Evolutionary conservation across 805 yeast genomes (phyloP), one percentile per base, ranked within the genome.

Genomic region (Danielia oregonensis): DNA sequence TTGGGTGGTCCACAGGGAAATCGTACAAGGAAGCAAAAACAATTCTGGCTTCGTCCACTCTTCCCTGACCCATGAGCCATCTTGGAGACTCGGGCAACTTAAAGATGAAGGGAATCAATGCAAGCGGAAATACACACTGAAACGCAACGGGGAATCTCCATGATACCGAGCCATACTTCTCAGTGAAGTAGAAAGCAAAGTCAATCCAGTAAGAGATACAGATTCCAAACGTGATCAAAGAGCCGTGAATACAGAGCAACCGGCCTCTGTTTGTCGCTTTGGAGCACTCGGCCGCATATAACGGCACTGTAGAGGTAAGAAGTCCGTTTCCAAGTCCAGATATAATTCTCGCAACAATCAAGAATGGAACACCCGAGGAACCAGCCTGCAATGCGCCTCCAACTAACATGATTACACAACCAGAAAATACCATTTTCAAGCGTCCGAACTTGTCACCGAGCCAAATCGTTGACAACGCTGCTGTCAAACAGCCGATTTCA

Each of bases 61-160:
- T 43, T 14, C 54, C 55, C 28, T 51, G 43, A 22, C 54, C 51
- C 44, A 63, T 48, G 19, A 66, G 45, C 67, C 70, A 66, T 52
- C 74, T 56, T 15, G 74, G 74, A 8, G 72, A 64, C 45, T 69
- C 74, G 2, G 75, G 74, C 21, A 63, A 52, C 29, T 44, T 39
- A 29, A 43, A 46, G 12, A 51, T 41, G 18, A 44, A 21, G 12
- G 40, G 40, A 4, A 43, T 37, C 5, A 44, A 42, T 11, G 46
- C 24, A 7, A 52, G 23, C 2, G 57, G 52, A 32, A 52, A 52
- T 6, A 52, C 29, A 18, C 48, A 43, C 43, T 52, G 67, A 49
- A 51, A 61, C 17, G 58, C 63, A 34, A 51, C 55, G 35, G 62
- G 65, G 45, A 52, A 54, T 39, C 67, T 49, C 60, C 67, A 65